Percentiles rank a stretch among this genome's conserved stretches.
Conservation (phyloP, 768 basidiomycete genomes). For the Amanita exitialis region DNA sequence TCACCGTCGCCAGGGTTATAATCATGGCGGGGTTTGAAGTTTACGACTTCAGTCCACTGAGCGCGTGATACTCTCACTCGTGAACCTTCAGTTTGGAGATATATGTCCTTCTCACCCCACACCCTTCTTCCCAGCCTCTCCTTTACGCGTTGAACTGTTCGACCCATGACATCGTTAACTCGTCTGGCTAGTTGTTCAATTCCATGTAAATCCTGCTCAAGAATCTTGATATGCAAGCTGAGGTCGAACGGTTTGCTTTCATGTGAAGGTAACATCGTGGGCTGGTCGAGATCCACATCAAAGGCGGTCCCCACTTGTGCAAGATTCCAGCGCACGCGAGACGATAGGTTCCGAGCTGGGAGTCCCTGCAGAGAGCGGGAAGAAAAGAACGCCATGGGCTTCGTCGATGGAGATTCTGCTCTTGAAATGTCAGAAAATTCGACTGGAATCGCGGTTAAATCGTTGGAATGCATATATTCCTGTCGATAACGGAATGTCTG, state of each 20-base stretch:
- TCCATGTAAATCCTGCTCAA: constrained; percentile 43
- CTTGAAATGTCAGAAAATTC: neutral
- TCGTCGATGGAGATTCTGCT: neutral
- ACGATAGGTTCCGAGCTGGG: neutral
- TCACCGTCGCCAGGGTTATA: neutral
- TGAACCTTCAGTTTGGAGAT: constrained; percentile 22
- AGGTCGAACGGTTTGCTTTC: constrained; percentile 35
- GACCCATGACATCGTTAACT: constrained; percentile 32
- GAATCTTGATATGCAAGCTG: constrained; percentile 43
- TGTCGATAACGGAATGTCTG: neutral
- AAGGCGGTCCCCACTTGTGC: constrained; percentile 14
- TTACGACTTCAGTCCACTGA: constrained; percentile 41
- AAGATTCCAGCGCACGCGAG: neutral
- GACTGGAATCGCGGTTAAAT: neutral
- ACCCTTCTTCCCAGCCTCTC: constrained; percentile 74
- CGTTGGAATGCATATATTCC: neutral
- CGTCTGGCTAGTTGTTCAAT: constrained; percentile 34
- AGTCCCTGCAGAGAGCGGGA: neutral
- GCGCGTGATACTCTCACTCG: constrained; percentile 27
- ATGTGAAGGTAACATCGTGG: constrained; percentile 2
- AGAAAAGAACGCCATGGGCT: neutral
- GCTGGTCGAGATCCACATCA: constrained; percentile 25
- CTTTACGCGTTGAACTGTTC: constrained; percentile 54
- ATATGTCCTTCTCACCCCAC: constrained; percentile 52
- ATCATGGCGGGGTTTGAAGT: constrained; percentile 25